phyloP scores from a whole-genome alignment of 305 asterid genomes.

The Fraxinus baroniana region DNA sequence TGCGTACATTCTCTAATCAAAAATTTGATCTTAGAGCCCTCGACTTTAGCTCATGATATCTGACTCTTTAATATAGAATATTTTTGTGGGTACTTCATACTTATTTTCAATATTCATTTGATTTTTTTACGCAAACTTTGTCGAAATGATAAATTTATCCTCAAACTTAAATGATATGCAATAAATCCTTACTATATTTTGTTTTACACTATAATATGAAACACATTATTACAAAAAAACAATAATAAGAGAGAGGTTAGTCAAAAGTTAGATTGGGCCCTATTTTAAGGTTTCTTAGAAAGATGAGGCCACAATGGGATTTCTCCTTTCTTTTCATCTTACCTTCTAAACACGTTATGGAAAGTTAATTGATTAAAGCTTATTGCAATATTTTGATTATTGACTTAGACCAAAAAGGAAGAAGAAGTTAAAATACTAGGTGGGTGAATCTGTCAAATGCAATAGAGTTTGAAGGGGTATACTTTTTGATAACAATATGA shows the following conservation, averaged over 20 bases:
- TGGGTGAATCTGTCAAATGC: neutral
- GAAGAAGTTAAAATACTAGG: neutral
- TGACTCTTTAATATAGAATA: neutral
- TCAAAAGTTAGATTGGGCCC: neutral
- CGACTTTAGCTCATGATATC: no score
- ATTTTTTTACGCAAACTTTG: neutral
- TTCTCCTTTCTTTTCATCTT: neutral
- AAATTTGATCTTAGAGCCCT: neutral
- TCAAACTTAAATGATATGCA: neutral
- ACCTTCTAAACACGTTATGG: neutral
- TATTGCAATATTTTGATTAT: neutral
- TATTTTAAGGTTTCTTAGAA: neutral
- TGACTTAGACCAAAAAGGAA: neutral
- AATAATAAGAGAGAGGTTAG: neutral
- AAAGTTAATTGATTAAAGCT: neutral
- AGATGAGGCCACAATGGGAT: neutral
- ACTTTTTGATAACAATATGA: neutral
- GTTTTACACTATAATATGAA: neutral
- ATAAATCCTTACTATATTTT: neutral
- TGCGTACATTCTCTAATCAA: neutral
- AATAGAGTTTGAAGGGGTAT: neutral
- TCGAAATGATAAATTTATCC: neutral
- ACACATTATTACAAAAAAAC: no score
- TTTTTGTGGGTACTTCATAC: neutral
- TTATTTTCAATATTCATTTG: neutral